Evolutionary conservation across 2,329 filamentous ascomycete genomes (phyloP), one percentile per base, ranked within the genome.

Genomic region (Exophiala bonariae): DNA sequence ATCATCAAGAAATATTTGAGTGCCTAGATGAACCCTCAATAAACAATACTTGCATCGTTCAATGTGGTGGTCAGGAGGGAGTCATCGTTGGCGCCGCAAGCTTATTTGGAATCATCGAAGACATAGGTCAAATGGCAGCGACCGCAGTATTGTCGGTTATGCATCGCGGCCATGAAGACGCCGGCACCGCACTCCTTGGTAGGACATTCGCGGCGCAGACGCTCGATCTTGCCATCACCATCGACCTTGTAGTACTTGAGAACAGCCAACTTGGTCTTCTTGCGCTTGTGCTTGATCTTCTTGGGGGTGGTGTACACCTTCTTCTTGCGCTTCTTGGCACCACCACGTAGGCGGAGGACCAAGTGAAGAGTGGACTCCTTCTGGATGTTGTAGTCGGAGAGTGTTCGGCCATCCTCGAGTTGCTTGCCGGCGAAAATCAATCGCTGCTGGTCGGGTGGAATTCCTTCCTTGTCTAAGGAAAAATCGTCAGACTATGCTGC

Each of bases 271-370:
- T 99, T 99, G 85, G 88, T 96, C 92, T 99, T 99, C 90, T 97
- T 99, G 82, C 90, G 87, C 91, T 99, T 99, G 87, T 99, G 93
- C 93, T 99, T 99, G 87, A 99, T 99, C 90, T 99, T 99, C 91
- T 99, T 99, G 76, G 93, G 93, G 70, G 93, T 99, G 74, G 89
- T 97, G 88, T 99, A 99, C 66, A 99, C 93, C 91, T 99, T 99
- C 90, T 96, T 96, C 89, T 99, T 99, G 78, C 95, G 86, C 89
- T 97, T 96, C 90, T 99, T 99, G 73, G 77, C 91, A 77, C 92
- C 93, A 83, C 93, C 93, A 83, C 92, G 93, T 56, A 99, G 90
- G 73, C 93, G 89, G 66, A 99, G 86, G 67, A 99, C 93, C 66
- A 97, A 81, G 80, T 99, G 93, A 63, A 99, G 90, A 67, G 93